Conservation (phyloP, 2,329 filamentous ascomycete genomes). For the Drechslera avenae region DNA sequence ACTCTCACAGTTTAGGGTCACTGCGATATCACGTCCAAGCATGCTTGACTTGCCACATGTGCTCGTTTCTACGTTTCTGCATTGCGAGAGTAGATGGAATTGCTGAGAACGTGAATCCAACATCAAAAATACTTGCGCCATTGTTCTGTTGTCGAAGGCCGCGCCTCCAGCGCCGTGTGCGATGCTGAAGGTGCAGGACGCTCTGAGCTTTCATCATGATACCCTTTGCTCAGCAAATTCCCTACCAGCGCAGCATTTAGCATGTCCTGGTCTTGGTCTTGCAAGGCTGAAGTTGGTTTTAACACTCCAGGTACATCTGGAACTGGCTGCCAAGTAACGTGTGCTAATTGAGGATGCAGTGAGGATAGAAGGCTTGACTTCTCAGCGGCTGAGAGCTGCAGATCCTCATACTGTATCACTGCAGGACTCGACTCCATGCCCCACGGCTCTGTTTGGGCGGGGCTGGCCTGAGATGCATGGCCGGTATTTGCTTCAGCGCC, state of each 20-base stretch:
- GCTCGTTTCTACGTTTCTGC: background rate
- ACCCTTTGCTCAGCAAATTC: background rate
- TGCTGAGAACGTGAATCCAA: no score
- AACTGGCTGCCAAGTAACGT: constrained; percentile 3
- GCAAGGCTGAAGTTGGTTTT: background rate
- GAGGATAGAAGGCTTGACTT: background rate
- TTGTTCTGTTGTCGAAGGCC: constrained; percentile 3
- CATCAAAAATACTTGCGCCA: constrained; percentile 26
- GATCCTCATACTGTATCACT: constrained; percentile 5
- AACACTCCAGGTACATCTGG: background rate
- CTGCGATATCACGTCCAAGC: no score
- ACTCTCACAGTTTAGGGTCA: no score
- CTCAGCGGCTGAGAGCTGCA: background rate
- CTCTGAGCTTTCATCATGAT: background rate
- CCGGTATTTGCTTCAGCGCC: background rate
- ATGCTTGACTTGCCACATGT: background rate
- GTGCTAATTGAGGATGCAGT: background rate
- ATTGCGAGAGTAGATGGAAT: background rate
- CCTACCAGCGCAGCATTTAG: background rate
- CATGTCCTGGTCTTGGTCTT: background rate
- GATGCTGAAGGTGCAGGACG: background rate
- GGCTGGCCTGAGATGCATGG: background rate
- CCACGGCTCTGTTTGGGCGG: constrained; percentile 6
- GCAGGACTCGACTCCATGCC: constrained; percentile 1
- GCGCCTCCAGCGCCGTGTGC: background rate